Percentiles rank a stretch among this genome's conserved stretches.
Evolutionary conservation across 352 stramenopile genomes (phyloP).

Genomic region (Globisporangium parvum): DNA sequence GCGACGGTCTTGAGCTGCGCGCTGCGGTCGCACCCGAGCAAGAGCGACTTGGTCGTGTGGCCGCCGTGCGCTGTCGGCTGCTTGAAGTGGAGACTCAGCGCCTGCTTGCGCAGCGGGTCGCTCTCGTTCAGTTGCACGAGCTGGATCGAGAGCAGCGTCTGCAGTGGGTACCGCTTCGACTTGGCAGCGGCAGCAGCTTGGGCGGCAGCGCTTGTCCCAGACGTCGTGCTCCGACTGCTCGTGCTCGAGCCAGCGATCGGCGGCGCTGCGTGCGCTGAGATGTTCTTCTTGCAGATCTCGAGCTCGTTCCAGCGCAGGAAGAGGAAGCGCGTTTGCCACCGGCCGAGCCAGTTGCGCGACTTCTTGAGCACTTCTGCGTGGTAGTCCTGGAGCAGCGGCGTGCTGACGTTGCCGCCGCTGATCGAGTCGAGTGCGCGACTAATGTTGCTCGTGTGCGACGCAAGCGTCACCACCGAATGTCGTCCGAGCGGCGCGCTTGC

Average conservation of each 20-base stretch:
- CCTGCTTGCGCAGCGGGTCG: slow-evolving; percentile 36
- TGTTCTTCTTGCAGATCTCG: slow-evolving; percentile 40
- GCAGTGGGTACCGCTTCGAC: slow-evolving; percentile 34
- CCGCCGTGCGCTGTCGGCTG: slow-evolving; percentile 19
- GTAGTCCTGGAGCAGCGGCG: slow-evolving; percentile 35
- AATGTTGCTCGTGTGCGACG: slow-evolving; percentile 7
- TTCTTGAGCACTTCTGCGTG: slow-evolving; percentile 55
- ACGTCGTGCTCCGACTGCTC: background rate
- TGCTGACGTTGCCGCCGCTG: slow-evolving; percentile 4
- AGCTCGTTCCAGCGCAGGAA: slow-evolving; percentile 46
- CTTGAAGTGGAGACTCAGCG: slow-evolving; percentile 53
- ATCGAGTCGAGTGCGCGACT: slow-evolving; percentile 1
- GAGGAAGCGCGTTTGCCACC: slow-evolving; percentile 42
- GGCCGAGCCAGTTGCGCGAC: slow-evolving; percentile 56
- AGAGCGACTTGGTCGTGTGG: slow-evolving; percentile 45
- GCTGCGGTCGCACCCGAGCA: slow-evolving; percentile 31
- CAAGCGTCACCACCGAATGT: slow-evolving; percentile 1
- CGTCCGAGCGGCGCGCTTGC: too few species aligned
- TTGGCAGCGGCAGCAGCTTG: slow-evolving; percentile 3
- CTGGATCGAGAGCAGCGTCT: slow-evolving; percentile 40
- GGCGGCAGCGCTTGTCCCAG: background rate
- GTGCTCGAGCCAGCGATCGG: slow-evolving; percentile 1
- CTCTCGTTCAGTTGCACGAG: slow-evolving; percentile 46
- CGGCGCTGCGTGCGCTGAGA: background rate
- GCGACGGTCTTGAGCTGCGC: slow-evolving; percentile 34